Evolutionary conservation across 1,139 yeast species (phyloP).

Genomic region (Starmera stellimalicola): DNA sequence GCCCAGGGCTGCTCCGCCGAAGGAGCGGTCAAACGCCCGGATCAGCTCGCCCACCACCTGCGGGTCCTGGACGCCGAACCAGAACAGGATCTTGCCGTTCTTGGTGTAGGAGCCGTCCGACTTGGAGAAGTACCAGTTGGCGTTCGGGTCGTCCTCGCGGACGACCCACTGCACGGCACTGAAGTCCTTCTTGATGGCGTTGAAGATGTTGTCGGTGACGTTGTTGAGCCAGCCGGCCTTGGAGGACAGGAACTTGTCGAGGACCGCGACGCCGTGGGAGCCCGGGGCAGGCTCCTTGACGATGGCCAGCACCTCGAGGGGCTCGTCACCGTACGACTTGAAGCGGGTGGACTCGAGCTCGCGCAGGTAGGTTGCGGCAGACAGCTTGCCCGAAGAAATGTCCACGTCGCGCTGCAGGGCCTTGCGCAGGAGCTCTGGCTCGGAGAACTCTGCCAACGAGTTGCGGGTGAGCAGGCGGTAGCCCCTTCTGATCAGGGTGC

Average conservation of each 20-base stretch:
- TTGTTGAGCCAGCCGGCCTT: conserved; percentile 96
- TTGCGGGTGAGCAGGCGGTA: conserved; percentile 72
- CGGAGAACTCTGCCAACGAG: conserved; percentile 62
- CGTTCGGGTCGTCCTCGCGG: conserved; percentile 81
- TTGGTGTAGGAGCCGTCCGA: conserved; percentile 92
- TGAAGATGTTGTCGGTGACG: conserved; percentile 91
- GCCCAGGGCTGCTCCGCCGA: conserved; percentile 16
- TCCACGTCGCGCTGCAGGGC: conserved; percentile 74
- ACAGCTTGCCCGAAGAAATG: conserved; percentile 56
- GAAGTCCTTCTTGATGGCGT: conserved; percentile 69
- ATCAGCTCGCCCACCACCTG: conserved; percentile 58
- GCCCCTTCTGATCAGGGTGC: conserved; percentile 96
- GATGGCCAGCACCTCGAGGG: conserved; percentile 87
- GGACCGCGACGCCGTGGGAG: conserved; percentile 43
- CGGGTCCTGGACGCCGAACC: conserved; percentile 81
- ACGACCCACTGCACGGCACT: conserved; percentile 77
- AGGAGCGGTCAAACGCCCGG: conserved; percentile 43
- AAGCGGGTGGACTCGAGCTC: conserved; percentile 53
- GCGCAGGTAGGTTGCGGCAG: conserved; percentile 79
- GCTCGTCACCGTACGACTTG: conserved; percentile 91
- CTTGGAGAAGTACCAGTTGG: conserved; percentile 85
- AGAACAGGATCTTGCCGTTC: conserved; percentile 83
- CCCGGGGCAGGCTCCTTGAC: conserved; percentile 44
- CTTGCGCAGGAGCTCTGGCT: conserved; percentile 65
- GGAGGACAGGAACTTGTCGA: conserved; percentile 82